Evolutionary conservation across 208 protist genomes (phyloP).

Genomic region (Acanthamoeba castellanii): DNA sequence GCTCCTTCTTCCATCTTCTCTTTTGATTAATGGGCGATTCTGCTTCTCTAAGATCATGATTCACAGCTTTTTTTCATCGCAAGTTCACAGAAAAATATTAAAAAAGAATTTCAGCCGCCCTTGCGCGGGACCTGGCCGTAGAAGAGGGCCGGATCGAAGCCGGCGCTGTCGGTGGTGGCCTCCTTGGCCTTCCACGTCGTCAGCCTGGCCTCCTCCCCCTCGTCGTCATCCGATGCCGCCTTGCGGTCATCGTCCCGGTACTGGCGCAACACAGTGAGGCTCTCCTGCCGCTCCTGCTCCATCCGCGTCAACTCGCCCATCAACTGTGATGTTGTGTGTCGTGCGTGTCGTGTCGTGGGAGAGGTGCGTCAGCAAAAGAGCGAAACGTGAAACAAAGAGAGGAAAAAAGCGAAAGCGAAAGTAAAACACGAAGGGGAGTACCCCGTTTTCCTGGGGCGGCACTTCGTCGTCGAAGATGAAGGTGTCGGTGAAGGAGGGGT

Average conservation of each 20-base stretch:
- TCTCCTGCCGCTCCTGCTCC: neutral
- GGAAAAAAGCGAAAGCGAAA: neutral
- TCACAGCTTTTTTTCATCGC: too few relatives aligned
- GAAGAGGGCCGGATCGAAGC: neutral
- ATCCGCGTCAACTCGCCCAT: neutral
- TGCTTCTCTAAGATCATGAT: too few relatives aligned
- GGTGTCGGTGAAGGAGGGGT: neutral
- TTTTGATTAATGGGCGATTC: neutral
- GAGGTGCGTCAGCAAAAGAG: neutral
- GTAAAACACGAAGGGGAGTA: neutral
- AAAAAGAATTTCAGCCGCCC: neutral
- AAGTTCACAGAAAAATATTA: too few relatives aligned
- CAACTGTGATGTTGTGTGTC: too few relatives aligned
- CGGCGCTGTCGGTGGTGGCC: neutral
- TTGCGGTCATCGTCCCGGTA: neutral
- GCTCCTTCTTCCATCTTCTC: neutral
- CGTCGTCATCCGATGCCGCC: neutral
- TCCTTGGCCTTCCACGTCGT: conserved; percentile 6
- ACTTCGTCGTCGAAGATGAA: neutral
- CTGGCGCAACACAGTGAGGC: neutral
- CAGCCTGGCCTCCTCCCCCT: neutral
- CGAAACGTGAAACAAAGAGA: too few relatives aligned
- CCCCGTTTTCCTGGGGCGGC: neutral
- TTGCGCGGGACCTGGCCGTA: neutral
- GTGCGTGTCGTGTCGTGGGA: neutral